Conservation (phyloP, 257 asterid genomes). For the Buddleja alternifolia region DNA sequence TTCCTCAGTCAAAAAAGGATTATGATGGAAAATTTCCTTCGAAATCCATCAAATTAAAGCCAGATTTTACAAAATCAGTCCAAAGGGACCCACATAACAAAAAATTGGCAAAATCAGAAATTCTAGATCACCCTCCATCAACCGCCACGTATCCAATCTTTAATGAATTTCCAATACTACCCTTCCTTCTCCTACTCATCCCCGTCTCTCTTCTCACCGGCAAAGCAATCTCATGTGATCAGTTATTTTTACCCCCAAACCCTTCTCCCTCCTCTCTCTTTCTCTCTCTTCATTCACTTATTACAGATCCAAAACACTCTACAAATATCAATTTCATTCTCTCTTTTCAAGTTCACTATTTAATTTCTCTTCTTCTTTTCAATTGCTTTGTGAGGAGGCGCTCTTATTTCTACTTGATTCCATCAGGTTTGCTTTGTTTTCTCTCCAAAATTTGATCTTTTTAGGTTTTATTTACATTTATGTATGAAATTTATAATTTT, state of each 20-base stretch:
- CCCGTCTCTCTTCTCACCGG: slow-evolving; percentile 71
- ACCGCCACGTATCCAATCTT: slow-evolving; percentile 54
- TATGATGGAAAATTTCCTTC: slow-evolving; percentile 1
- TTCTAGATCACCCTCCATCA: slow-evolving; percentile 35
- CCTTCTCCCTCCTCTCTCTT: slow-evolving; percentile 18
- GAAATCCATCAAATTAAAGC: not conserved
- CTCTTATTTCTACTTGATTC: slow-evolving; percentile 44
- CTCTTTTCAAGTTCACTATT: not conserved
- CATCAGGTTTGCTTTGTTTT: slow-evolving; percentile 42
- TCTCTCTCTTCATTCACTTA: slow-evolving; percentile 27
- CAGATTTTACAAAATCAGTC: not conserved
- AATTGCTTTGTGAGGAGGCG: slow-evolving; percentile 37
- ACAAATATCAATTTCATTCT: not conserved
- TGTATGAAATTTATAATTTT: slow-evolving; percentile 4
- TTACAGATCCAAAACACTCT: slow-evolving; percentile 42
- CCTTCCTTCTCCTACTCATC: slow-evolving; percentile 78
- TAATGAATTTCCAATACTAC: slow-evolving; percentile 31
- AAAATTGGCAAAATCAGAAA: slow-evolving; percentile 31
- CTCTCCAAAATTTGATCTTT: slow-evolving; percentile 13
- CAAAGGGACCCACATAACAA: slow-evolving; percentile 19
- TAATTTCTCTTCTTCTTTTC: not conserved
- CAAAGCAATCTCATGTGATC: slow-evolving; percentile 64
- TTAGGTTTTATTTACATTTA: slow-evolving; percentile 13
- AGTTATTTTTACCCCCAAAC: slow-evolving; percentile 34
- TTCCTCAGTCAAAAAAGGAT: not conserved